A percentile compares a stretch with the other conserved stretches of the same genome.
These are phyloP conservation scores for Ashbya aceris DNA, from an alignment of 1,139 yeast species.

Conservation along the genomic window DNA sequence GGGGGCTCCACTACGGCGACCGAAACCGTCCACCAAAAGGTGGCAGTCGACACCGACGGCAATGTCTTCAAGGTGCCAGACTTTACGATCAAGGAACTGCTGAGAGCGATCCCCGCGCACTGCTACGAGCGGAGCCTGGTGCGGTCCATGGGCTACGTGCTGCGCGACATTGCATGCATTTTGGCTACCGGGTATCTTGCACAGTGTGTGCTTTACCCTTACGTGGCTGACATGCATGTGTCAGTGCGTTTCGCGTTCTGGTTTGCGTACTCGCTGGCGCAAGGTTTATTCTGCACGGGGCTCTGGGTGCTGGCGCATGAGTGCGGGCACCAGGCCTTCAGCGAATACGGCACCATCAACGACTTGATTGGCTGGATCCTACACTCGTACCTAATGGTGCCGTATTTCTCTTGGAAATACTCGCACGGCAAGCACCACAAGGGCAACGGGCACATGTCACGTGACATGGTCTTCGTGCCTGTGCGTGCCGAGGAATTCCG, in stretches of 20 bases:
- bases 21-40: slow-evolving; percentile 21
- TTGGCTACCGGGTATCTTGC: slow-evolving; percentile 32
- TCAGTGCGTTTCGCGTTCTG: slow-evolving; percentile 46
- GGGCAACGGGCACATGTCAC: slow-evolving; percentile 72
- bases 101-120: slow-evolving; percentile 51
- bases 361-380: slow-evolving; percentile 75
- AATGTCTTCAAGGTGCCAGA: slow-evolving; percentile 54
- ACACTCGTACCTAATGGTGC: slow-evolving; percentile 71
- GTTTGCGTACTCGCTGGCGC: slow-evolving; percentile 45
- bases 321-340: slow-evolving; percentile 83
- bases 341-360: slow-evolving; percentile 59
- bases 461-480: slow-evolving; percentile 81
- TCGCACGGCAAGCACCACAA: slow-evolving; percentile 82
- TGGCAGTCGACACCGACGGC: slow-evolving; percentile 47
- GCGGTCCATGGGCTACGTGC: slow-evolving; percentile 46
- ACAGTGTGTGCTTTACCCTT: slow-evolving; percentile 12
- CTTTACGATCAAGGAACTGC: slow-evolving; percentile 51
- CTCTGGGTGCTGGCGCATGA: slow-evolving; percentile 85
- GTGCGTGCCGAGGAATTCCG: slow-evolving; percentile 49
- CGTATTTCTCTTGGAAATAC: slow-evolving; percentile 80
- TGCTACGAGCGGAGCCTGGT: slow-evolving; percentile 49
- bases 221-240: slow-evolving; percentile 7
- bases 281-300: slow-evolving; percentile 69
- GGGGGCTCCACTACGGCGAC: slow-evolving; percentile 5
- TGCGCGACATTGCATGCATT: slow-evolving; percentile 44